Percentiles rank a stretch among this genome's conserved stretches.
Evolutionary conservation across 345 rosid species (phyloP).

Genomic region (Reutealis trisperma): DNA sequence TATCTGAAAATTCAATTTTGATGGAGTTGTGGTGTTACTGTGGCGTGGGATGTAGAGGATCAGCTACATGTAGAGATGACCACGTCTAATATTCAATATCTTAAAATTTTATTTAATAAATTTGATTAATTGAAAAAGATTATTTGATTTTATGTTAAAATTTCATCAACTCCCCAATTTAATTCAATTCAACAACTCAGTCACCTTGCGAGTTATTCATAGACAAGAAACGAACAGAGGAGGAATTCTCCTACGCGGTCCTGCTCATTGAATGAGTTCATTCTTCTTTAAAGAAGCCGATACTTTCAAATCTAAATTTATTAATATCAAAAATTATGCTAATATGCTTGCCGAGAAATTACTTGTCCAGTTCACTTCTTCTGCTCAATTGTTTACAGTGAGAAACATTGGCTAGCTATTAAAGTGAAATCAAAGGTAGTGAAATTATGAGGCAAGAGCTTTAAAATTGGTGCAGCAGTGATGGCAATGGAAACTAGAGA

Average conservation of each 20-base stretch:
- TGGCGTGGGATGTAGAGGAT: slow-evolving; percentile 40
- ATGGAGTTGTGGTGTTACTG: neutral
- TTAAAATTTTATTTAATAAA: no score
- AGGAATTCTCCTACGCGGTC: slow-evolving; percentile 50
- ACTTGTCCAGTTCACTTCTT: slow-evolving; percentile 47
- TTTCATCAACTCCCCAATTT: neutral
- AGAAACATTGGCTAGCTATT: no score
- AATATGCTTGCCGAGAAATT: slow-evolving; percentile 69
- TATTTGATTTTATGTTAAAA: no score
- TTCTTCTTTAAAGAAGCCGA: slow-evolving; percentile 54
- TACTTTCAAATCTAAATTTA: slow-evolving; percentile 58
- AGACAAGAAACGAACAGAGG: slow-evolving; percentile 61
- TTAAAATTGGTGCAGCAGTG: no score
- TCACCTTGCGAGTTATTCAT: slow-evolving; percentile 13
- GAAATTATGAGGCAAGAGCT: no score
- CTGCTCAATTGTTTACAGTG: slow-evolving; percentile 41
- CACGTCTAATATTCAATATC: no score
- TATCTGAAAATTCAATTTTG: neutral
- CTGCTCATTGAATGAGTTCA: slow-evolving; percentile 62
- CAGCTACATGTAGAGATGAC: no score
- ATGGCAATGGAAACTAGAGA: no score
- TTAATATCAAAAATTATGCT: slow-evolving; percentile 53
- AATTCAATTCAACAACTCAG: neutral
- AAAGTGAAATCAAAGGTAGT: no score
- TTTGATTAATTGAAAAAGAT: no score